Percentiles rank a stretch among this genome's conserved stretches.
Evolutionary conservation across 176 grass and related monocot species (phyloP).

Genomic region (Melocanna baccifera): DNA sequence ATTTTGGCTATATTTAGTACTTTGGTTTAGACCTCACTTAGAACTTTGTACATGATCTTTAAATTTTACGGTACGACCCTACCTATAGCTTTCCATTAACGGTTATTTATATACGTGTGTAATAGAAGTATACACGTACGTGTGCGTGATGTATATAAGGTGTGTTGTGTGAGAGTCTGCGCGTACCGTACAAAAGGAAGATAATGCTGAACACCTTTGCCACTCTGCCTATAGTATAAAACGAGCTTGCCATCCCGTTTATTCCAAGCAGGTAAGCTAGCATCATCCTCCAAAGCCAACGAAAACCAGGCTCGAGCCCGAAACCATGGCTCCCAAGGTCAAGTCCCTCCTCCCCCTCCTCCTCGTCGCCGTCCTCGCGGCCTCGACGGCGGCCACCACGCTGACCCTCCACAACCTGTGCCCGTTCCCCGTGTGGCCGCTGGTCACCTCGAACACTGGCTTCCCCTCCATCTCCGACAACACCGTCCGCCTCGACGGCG

Average conservation of each 20-base stretch:
- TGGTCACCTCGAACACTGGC: background rate
- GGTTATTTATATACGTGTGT: too few species aligned
- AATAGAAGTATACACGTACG: too few species aligned
- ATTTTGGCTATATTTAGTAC: too few species aligned
- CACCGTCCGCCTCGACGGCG: background rate
- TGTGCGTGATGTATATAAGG: too few species aligned
- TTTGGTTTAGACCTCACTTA: too few species aligned
- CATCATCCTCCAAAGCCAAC: background rate
- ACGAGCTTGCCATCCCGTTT: too few species aligned
- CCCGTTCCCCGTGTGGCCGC: background rate
- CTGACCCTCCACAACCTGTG: slow-evolving; percentile 6
- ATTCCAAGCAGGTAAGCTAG: background rate
- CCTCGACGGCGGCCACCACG: background rate
- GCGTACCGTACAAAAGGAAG: too few species aligned
- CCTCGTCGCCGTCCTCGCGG: background rate
- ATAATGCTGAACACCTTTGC: too few species aligned
- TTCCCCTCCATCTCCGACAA: background rate
- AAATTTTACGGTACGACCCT: too few species aligned
- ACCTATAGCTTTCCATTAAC: too few species aligned
- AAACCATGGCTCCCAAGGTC: background rate
- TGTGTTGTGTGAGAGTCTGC: too few species aligned
- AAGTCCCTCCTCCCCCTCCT: background rate
- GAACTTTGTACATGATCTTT: too few species aligned
- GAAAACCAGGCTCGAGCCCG: background rate
- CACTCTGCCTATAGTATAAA: background rate